Evolutionary conservation across 2,329 filamentous ascomycete species (phyloP).

Genomic region (Sporothrix brasiliensis): DNA sequence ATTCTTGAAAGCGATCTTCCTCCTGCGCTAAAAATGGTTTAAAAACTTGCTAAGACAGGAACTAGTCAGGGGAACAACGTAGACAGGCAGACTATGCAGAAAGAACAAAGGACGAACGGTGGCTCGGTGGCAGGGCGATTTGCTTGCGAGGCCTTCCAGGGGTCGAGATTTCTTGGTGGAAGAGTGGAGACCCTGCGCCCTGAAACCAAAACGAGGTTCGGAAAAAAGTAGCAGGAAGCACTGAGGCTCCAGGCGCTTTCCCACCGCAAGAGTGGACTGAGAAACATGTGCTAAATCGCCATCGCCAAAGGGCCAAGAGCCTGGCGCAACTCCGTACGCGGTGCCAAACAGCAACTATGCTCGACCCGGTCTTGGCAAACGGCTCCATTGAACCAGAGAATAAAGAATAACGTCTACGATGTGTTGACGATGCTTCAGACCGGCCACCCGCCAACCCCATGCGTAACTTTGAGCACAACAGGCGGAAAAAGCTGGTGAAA

Average conservation of each 20-base stretch:
- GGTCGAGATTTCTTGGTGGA: conserved; percentile 17
- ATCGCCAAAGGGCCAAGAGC: neutral
- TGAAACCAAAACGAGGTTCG: conserved; percentile 27
- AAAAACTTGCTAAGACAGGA: conserved; percentile 33
- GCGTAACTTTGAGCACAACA: neutral
- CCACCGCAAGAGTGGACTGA: neutral
- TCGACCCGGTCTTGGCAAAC: conserved; percentile 13
- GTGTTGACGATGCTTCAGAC: neutral
- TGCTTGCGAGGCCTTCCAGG: neutral
- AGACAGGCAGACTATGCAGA: neutral
- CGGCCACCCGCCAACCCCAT: neutral
- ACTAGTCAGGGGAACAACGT: conserved; percentile 26
- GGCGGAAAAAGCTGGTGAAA: neutral
- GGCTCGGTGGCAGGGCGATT: conserved; percentile 2
- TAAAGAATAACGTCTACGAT: neutral
- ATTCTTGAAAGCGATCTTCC: conserved; percentile 15
- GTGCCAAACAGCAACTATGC: neutral
- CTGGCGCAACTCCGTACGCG: neutral
- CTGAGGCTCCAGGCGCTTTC: neutral
- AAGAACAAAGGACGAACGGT: neutral
- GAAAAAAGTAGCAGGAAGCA: neutral
- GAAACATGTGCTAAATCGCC: conserved; percentile 14
- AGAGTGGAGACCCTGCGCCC: conserved; percentile 22
- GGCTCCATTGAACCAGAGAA: neutral
- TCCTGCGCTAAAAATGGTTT: conserved; percentile 30